These are phyloP conservation scores for Tilletia setariae DNA, from an alignment of 1,284 basidiomycete species.

Conservation along the genomic window DNA sequence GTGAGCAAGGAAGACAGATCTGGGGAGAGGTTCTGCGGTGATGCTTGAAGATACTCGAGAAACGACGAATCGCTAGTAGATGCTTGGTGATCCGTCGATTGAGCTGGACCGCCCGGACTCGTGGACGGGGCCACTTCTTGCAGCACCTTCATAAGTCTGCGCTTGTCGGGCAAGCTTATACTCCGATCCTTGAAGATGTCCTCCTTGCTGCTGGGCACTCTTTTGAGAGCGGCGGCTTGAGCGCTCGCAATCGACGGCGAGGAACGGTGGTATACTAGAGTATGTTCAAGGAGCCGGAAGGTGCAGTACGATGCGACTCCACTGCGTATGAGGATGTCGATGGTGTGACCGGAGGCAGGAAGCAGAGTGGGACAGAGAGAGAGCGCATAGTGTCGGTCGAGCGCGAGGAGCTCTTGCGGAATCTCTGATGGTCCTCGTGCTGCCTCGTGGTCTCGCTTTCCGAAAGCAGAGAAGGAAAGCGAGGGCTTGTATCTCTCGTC, in stretches of 20 bases:
- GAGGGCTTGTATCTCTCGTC: conserved; percentile 23
- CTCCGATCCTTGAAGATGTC: conserved; percentile 83
- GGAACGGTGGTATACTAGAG: conserved; percentile 21
- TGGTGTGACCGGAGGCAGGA: conserved; percentile 73
- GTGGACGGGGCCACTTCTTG: neutral
- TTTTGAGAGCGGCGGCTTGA: neutral
- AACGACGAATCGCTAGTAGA: neutral
- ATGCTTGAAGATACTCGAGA: neutral
- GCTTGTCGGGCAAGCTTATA: conserved; percentile 77
- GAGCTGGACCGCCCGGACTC: too few species aligned
- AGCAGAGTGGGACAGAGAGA: conserved; percentile 79
- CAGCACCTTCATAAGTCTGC: conserved; percentile 87
- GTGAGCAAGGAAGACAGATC: conserved; percentile 59
- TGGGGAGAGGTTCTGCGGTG: conserved; percentile 34
- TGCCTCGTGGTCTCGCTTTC: conserved; percentile 27
- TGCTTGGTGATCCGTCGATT: too few species aligned
- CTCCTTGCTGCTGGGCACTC: conserved; percentile 85
- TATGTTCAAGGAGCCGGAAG: conserved; percentile 74
- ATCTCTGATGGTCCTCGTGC: neutral
- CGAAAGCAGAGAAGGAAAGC: conserved; percentile 39
- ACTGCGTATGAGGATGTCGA: conserved; percentile 74
- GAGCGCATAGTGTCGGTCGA: conserved; percentile 69
- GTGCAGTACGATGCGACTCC: conserved; percentile 86
- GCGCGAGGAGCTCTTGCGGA: conserved; percentile 16
- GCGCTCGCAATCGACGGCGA: too few species aligned